These are phyloP conservation scores for Rubroboletus satanas DNA, from an alignment of 768 basidiomycete genomes.

Conservation along the genomic window DNA sequence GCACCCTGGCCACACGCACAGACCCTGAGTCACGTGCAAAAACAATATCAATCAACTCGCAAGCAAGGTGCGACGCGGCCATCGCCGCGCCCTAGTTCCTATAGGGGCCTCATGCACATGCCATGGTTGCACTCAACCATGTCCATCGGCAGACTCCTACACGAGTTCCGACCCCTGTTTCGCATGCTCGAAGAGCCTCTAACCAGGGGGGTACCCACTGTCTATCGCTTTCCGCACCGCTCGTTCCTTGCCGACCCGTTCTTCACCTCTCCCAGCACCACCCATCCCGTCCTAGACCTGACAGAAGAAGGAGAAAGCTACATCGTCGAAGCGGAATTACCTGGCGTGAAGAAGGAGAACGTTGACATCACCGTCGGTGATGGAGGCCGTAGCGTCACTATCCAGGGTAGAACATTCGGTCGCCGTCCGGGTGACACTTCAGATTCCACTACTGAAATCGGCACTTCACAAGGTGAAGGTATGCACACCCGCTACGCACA, in stretches of 20 bases:
- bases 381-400: conserved; percentile 64
- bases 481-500: not conserved
- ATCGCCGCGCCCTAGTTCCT: no score
- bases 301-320: conserved; percentile 63
- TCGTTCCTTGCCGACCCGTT: conserved; percentile 51
- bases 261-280: conserved; percentile 30
- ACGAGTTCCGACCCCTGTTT: conserved; percentile 72
- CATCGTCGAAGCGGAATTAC: conserved; percentile 71
- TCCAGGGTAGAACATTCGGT: conserved; percentile 57
- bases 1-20: no score
- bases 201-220: conserved; percentile 29
- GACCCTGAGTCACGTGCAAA: no score
- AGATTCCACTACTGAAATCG: conserved; percentile 15
- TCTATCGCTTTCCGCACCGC: conserved; percentile 29
- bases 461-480: conserved; percentile 28
- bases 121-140: conserved; percentile 35
- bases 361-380: conserved; percentile 68
- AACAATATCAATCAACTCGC: no score
- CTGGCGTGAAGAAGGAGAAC: conserved; percentile 76
- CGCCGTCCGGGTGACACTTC: conserved; percentile 19
- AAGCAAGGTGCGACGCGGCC: no score
- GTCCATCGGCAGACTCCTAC: conserved; percentile 65
- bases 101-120: no score
- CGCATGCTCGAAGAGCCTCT: conserved; percentile 74
- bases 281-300: conserved; percentile 63